Evolutionary conservation across 345 rosid genomes (phyloP).

Genomic region (Cardamine resedifolia): DNA sequence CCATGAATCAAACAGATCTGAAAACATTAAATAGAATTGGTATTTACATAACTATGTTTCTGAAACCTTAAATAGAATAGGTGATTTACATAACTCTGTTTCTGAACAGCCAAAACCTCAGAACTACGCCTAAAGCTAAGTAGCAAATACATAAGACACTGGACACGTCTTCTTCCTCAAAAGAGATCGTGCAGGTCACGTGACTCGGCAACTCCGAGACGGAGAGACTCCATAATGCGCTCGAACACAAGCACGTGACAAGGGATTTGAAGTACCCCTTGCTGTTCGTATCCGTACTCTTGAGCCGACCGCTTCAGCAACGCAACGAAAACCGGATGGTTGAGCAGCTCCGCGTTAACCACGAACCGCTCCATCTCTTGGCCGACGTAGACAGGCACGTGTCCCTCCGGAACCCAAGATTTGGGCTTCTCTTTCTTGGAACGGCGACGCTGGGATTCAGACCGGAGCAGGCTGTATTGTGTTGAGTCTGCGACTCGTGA

Average conservation of each 20-base stretch:
- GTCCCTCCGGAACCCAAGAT: conserved; percentile 64
- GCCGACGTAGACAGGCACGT: conserved; percentile 83
- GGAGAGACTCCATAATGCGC: conserved; percentile 64
- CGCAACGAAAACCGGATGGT: conserved; percentile 64
- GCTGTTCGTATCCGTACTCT: conserved; percentile 86
- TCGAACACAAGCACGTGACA: conserved; percentile 76
- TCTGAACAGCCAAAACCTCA: neutral
- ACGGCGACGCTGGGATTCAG: conserved; percentile 37
- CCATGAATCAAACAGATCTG: neutral
- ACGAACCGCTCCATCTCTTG: conserved; percentile 85
- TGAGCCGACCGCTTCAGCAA: conserved; percentile 75
- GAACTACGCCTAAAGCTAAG: neutral
- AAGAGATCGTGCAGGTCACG: conserved; percentile 15
- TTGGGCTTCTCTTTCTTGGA: conserved; percentile 5
- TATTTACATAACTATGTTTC: neutral
- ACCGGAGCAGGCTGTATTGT: conserved; percentile 61
- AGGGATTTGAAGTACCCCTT: conserved; percentile 80
- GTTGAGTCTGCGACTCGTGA: conserved; percentile 80
- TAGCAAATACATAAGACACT: neutral
- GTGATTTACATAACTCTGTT: conserved; percentile 1
- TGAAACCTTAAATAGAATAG: neutral
- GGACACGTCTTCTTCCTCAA: neutral
- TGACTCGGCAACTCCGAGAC: conserved; percentile 47
- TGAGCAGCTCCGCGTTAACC: conserved; percentile 69
- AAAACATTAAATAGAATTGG: neutral